phyloP scores from a whole-genome alignment of 352 stramenopile species.

The Elongisporangium anandrum region DNA sequence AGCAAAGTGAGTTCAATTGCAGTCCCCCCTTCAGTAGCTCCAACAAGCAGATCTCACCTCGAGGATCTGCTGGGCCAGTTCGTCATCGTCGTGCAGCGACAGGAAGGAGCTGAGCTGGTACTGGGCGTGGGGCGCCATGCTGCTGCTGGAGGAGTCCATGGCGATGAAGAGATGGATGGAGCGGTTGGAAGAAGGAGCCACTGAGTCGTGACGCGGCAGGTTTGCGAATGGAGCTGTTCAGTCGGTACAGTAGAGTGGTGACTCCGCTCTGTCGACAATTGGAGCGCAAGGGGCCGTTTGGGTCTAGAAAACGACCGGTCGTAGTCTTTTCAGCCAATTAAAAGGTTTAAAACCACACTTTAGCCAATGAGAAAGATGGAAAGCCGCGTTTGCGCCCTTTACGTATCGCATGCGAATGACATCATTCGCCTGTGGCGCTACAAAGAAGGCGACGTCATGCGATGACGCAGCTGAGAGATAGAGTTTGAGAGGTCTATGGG shows the following conservation, averaged over 20 bases:
- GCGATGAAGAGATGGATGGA: not conserved
- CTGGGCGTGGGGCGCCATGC: slow-evolving; percentile 31
- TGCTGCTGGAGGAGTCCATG: slow-evolving; percentile 33
- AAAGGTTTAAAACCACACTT: slow-evolving; percentile 1
- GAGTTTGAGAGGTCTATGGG: slow-evolving; percentile 7
- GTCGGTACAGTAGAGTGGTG: not conserved
- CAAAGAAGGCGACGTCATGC: slow-evolving; percentile 12
- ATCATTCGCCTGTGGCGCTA: slow-evolving; percentile 9
- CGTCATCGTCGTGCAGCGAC: slow-evolving; percentile 58
- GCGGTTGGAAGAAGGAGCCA: slow-evolving; percentile 4
- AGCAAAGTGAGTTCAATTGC: slow-evolving; percentile 4
- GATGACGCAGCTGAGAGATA: slow-evolving; percentile 16
- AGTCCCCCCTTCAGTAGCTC: no score
- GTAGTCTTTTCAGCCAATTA: slow-evolving; percentile 10
- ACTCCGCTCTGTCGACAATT: slow-evolving; percentile 1
- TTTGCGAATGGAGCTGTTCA: not conserved
- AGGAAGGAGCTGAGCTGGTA: slow-evolving; percentile 77
- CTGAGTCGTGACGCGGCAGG: slow-evolving; percentile 4
- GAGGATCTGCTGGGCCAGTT: slow-evolving; percentile 72
- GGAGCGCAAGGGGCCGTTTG: not conserved
- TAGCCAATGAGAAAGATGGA: slow-evolving; percentile 8
- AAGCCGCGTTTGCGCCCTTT: slow-evolving; percentile 3
- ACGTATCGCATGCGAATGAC: slow-evolving; percentile 11
- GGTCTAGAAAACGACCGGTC: not conserved
- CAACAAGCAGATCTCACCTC: slow-evolving; percentile 20